phyloP scores from a whole-genome alignment of 352 stramenopile genomes.

The Phytophthora kernoviae region DNA sequence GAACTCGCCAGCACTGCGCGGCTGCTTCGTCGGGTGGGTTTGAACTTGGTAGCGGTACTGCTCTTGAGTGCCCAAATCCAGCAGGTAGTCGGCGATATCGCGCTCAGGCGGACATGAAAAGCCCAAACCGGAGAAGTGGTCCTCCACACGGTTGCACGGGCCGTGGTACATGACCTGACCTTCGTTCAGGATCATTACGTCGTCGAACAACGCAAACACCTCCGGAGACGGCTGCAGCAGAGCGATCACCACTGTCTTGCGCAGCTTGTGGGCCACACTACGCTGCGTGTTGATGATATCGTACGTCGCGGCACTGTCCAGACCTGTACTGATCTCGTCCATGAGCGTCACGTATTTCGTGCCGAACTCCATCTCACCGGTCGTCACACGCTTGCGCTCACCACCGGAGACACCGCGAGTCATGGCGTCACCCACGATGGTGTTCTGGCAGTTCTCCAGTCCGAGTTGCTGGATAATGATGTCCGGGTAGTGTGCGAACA shows the following conservation, averaged over 20 bases:
- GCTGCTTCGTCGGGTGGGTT: slow-evolving; percentile 15
- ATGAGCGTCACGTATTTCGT: slow-evolving; percentile 73
- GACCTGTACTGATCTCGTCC: slow-evolving; percentile 92
- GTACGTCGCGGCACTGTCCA: slow-evolving; percentile 70
- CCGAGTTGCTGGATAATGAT: slow-evolving; percentile 44
- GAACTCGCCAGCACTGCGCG: slow-evolving; percentile 23
- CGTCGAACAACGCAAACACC: slow-evolving; percentile 86
- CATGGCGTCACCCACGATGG: slow-evolving; percentile 54
- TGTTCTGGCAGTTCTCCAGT: slow-evolving; percentile 44
- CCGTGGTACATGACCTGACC: slow-evolving; percentile 69
- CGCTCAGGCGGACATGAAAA: slow-evolving; percentile 37
- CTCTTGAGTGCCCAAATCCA: slow-evolving; percentile 31
- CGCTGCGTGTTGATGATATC: slow-evolving; percentile 32
- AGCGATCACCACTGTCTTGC: slow-evolving; percentile 59
- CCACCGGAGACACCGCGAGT: slow-evolving; percentile 66
- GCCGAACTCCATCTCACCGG: slow-evolving; percentile 87
- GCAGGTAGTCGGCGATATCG: slow-evolving; percentile 38
- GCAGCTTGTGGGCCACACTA: slow-evolving; percentile 21
- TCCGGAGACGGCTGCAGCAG: slow-evolving; percentile 90
- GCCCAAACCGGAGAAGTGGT: slow-evolving; percentile 46
- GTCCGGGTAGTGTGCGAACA: slow-evolving; percentile 42
- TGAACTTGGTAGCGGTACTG: slow-evolving; percentile 30
- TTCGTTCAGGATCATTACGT: slow-evolving; percentile 44
- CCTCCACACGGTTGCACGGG: slow-evolving; percentile 9
- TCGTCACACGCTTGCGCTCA: slow-evolving; percentile 76